phyloP scores from a whole-genome alignment of 1,284 basidiomycete genomes.

The Tylopilus sp. region DNA sequence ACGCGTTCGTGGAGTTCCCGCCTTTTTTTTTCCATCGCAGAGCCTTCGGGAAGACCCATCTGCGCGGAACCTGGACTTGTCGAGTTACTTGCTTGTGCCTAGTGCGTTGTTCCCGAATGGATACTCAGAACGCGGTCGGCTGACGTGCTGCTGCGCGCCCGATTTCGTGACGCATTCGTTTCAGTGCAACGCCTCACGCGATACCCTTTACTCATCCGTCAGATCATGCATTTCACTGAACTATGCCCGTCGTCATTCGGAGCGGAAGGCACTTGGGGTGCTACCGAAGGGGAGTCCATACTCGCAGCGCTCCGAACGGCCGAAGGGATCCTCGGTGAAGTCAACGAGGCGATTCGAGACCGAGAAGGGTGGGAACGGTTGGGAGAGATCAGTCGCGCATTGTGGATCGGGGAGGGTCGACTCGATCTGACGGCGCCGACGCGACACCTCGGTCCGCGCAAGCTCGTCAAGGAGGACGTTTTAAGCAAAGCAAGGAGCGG shows the following conservation, averaged over 20 bases:
- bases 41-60: slow-evolving; percentile 68
- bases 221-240: slow-evolving; percentile 81
- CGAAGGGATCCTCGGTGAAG: slow-evolving; percentile 70
- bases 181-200: slow-evolving; percentile 93
- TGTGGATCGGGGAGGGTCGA: slow-evolving; percentile 85
- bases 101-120: slow-evolving; percentile 49
- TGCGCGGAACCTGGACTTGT: slow-evolving; percentile 82
- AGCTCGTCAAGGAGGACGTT: slow-evolving; percentile 75
- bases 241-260: background rate
- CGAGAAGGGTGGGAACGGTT: slow-evolving; percentile 77
- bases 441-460: slow-evolving; percentile 70
- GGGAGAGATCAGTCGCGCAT: slow-evolving; percentile 65
- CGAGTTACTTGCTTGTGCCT: slow-evolving; percentile 86
- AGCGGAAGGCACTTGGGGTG: slow-evolving; percentile 5
- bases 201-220: slow-evolving; percentile 85
- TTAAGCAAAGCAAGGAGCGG: slow-evolving; percentile 83
- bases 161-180: background rate
- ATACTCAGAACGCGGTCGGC: background rate
- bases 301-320: slow-evolving; percentile 57
- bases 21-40: slow-evolving; percentile 34
- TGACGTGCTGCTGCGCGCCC: background rate
- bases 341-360: slow-evolving; percentile 90
- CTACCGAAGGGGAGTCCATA: slow-evolving; percentile 53
- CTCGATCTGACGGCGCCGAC: slow-evolving; percentile 91
- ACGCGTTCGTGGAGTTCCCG: background rate